These are phyloP conservation scores for Beauveria brongniartii DNA, from an alignment of 2,329 filamentous ascomycete genomes.

Conservation along the genomic window DNA sequence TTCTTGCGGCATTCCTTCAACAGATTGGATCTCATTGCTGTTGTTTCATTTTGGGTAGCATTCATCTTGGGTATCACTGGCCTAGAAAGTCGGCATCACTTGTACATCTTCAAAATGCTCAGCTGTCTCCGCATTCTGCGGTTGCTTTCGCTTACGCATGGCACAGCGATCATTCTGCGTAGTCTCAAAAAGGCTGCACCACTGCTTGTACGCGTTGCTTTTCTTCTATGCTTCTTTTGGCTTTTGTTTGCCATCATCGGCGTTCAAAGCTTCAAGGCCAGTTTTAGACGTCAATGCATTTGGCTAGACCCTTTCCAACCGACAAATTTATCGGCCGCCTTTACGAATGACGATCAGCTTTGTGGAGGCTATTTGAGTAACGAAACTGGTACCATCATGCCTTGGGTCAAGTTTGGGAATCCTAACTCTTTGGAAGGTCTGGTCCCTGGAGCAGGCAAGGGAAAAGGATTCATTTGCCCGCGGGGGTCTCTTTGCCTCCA, in stretches of 20 bases:
- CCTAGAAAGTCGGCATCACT: constrained; percentile 59
- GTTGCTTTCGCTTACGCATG: constrained; percentile 83
- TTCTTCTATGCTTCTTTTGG: constrained; percentile 96
- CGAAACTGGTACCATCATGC: constrained; percentile 44
- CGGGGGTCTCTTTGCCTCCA: constrained; percentile 75
- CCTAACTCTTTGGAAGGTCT: constrained; percentile 38
- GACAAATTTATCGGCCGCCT: constrained; percentile 46
- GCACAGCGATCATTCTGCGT: constrained; percentile 87
- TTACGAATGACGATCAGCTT: constrained; percentile 60
- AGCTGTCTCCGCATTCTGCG: constrained; percentile 89
- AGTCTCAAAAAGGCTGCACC: constrained; percentile 95
- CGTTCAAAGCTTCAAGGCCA: constrained; percentile 91
- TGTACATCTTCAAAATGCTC: constrained; percentile 93
- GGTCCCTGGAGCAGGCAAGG: constrained; percentile 37
- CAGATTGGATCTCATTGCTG: constrained; percentile 85
- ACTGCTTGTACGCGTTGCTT: constrained; percentile 83
- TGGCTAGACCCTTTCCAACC: constrained; percentile 61
- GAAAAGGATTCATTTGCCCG: constrained; percentile 87
- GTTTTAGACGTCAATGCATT: constrained; percentile 66
- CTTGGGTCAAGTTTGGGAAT: constrained; percentile 53
- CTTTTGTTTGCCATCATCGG: constrained; percentile 93
- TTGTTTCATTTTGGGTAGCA: constrained; percentile 91
- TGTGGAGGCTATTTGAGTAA: constrained; percentile 76
- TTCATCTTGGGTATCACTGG: constrained; percentile 65
- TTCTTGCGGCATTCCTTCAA: constrained; percentile 96